phyloP scores from a whole-genome alignment of 2,329 filamentous ascomycete species.

The Aspergillus sp. region DNA sequence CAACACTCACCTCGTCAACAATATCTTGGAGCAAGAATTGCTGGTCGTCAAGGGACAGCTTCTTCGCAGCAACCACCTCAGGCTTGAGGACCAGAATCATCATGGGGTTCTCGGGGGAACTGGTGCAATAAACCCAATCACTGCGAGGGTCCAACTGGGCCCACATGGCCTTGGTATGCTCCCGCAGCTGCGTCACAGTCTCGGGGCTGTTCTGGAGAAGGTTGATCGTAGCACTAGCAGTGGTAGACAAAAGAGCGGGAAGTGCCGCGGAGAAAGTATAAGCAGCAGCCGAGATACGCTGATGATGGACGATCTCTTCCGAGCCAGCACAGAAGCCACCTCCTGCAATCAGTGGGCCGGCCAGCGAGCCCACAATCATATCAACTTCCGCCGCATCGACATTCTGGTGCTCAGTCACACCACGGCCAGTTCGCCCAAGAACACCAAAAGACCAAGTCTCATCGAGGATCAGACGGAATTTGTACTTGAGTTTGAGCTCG shows the following conservation, averaged over 20 bases:
- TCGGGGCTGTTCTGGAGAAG: slow-evolving; percentile 86
- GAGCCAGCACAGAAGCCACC: slow-evolving; percentile 95
- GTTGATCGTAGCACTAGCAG: slow-evolving; percentile 84
- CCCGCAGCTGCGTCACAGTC: slow-evolving; percentile 73
- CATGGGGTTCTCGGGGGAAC: slow-evolving; percentile 79
- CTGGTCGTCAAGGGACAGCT: slow-evolving; percentile 72
- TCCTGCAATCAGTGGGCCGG: slow-evolving; percentile 85
- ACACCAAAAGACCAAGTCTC: slow-evolving; percentile 98
- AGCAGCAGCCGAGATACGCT: slow-evolving; percentile 86
- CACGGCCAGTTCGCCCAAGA: slow-evolving; percentile 84
- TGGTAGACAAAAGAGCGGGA: slow-evolving; percentile 92
- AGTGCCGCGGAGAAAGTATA: slow-evolving; percentile 97
- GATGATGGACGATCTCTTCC: slow-evolving; percentile 90
- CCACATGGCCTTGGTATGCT: slow-evolving; percentile 83
- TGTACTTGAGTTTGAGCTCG: slow-evolving; percentile 93
- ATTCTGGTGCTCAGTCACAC: slow-evolving; percentile 93
- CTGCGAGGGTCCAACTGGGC: slow-evolving; percentile 87
- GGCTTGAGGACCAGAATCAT: slow-evolving; percentile 81
- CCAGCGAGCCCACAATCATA: slow-evolving; percentile 93
- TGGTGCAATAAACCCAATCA: slow-evolving; percentile 86
- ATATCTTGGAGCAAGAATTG: slow-evolving; percentile 83
- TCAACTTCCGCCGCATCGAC: slow-evolving; percentile 91
- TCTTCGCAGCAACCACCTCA: slow-evolving; percentile 72
- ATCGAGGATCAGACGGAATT: slow-evolving; percentile 95
- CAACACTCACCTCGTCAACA: slow-evolving; percentile 81